phyloP scores from a whole-genome alignment of 192 early-diverging fungal species.

The Mortierella hygrophila region DNA sequence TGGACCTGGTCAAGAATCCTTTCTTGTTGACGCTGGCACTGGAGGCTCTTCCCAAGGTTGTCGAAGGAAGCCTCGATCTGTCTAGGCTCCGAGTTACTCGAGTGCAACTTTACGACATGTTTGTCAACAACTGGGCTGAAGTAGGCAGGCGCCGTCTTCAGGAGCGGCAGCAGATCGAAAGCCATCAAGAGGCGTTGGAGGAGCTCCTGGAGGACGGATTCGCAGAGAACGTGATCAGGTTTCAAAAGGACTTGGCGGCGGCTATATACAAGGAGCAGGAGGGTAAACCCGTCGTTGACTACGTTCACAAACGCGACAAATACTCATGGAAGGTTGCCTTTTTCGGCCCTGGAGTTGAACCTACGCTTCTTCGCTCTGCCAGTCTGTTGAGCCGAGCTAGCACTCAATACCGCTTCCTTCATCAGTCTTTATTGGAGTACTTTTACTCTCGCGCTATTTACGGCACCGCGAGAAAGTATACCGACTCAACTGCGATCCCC shows the following conservation, averaged over 20 bases:
- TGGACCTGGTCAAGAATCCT: too few relatives aligned
- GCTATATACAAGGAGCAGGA: background rate
- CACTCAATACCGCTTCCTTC: background rate
- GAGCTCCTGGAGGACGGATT: background rate
- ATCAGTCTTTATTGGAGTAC: background rate
- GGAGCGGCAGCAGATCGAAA: background rate
- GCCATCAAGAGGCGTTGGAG: background rate
- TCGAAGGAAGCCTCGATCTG: background rate
- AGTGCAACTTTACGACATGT: background rate
- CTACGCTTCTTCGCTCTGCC: background rate
- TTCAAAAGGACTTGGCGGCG: background rate
- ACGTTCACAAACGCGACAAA: background rate
- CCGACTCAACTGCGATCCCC: too few relatives aligned
- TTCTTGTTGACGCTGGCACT: background rate
- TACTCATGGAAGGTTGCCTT: background rate
- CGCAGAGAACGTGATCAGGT: background rate
- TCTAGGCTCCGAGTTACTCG: background rate
- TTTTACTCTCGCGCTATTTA: too few relatives aligned
- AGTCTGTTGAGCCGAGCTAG: background rate
- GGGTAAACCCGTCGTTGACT: background rate
- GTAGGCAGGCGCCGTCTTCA: background rate
- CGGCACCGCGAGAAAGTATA: too few relatives aligned
- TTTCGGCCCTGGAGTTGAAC: background rate
- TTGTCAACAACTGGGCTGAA: background rate
- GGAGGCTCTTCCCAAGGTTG: background rate